Base-by-base conservation (phyloP, 2,329 filamentous ascomycete genomes). In the Pyrenochaeta sp. region DNA sequence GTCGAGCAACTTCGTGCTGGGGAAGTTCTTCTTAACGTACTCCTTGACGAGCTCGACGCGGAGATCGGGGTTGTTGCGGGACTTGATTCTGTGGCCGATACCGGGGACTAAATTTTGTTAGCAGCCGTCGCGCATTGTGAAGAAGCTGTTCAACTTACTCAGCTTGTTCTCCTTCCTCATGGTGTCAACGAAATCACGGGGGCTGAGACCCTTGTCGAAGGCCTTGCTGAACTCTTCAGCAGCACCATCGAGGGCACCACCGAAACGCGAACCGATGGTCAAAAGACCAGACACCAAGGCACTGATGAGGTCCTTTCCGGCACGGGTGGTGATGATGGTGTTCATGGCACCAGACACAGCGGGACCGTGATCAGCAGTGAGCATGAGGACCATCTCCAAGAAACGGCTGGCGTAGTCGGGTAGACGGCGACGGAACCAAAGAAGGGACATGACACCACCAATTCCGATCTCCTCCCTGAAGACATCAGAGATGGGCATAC, bases 91-190 rank as follows among this genome's bases (percentile, higher is more conserved):
- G 85, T 99, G 94, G 65, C 94, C 94, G 67, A 99, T 99, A 82
- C 94, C 94, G 55, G 94, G 94, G 65, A 99, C 81, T 85, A 48
- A 19, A 28, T 5, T 10, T 11, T 11, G 51, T 66, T 58, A 67
- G 60, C 34, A 23, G 31, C 17, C 45, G 37, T 17, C n/a, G 6
- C 22, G 13, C 15, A 7, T 34, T 32, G 14, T 10, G 8, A 11
- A 11, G 7, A 6, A 6, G 4, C 9, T 20, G 24, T 17, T 13
- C 30, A 13, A 78, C 81, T 70, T 78, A 84, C 81, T 97, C 65
- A 99, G 91, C 85, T 97, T 99, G 87, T 99, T 99, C 79, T 94
- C 90, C 83, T 97, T 99, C 77, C 94, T 87, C 93, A 97, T 97
- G 64, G 82, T 89, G 81, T 99, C 94, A 59, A 99, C 94, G 67